A percentile compares a stretch with the other conserved stretches of the same genome.
Conservation (phyloP, 2,329 filamentous ascomycete species). For the Xylaria hypoxylon region DNA sequence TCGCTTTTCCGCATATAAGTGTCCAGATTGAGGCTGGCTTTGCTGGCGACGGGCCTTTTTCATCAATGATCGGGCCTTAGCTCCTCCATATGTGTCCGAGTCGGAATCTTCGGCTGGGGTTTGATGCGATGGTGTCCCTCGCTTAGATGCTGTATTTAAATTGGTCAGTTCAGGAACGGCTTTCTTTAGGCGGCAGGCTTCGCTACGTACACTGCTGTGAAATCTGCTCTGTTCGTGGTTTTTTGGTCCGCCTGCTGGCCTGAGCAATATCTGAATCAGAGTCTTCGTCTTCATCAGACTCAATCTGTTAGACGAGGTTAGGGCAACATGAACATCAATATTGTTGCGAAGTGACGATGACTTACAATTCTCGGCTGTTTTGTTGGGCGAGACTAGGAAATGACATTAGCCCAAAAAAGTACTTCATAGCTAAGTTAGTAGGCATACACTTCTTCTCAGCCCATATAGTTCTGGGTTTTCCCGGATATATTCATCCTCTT, state of each 20-base stretch:
- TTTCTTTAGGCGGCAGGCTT: slow-evolving; percentile 15
- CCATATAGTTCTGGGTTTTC: slow-evolving; percentile 96
- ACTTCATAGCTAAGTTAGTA: slow-evolving; percentile 33
- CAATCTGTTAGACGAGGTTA: slow-evolving; percentile 47
- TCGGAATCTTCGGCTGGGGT: slow-evolving; percentile 71
- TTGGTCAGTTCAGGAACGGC: slow-evolving; percentile 35
- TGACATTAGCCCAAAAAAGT: slow-evolving; percentile 51
- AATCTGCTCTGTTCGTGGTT: slow-evolving; percentile 72
- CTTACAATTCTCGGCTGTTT: slow-evolving; percentile 70
- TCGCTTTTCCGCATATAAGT: slow-evolving; percentile 81
- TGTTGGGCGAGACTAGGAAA: slow-evolving; percentile 64
- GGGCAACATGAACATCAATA: slow-evolving; percentile 16
- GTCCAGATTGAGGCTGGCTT: slow-evolving; percentile 70
- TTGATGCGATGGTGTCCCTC: slow-evolving; percentile 66
- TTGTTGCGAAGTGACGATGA: slow-evolving; percentile 31
- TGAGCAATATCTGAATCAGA: slow-evolving; percentile 78
- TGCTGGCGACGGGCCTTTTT: slow-evolving; percentile 84
- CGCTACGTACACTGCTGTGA: slow-evolving; percentile 70
- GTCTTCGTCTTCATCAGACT: slow-evolving; percentile 69
- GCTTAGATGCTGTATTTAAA: slow-evolving; percentile 65
- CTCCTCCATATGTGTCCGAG: slow-evolving; percentile 83
- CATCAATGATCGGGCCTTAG: slow-evolving; percentile 73
- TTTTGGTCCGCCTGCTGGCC: slow-evolving; percentile 71
- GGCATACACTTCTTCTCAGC: slow-evolving; percentile 86
- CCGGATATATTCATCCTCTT: slow-evolving; percentile 85